Conservation (phyloP, 345 rosid genomes). For the Alliaria petiolata region DNA sequence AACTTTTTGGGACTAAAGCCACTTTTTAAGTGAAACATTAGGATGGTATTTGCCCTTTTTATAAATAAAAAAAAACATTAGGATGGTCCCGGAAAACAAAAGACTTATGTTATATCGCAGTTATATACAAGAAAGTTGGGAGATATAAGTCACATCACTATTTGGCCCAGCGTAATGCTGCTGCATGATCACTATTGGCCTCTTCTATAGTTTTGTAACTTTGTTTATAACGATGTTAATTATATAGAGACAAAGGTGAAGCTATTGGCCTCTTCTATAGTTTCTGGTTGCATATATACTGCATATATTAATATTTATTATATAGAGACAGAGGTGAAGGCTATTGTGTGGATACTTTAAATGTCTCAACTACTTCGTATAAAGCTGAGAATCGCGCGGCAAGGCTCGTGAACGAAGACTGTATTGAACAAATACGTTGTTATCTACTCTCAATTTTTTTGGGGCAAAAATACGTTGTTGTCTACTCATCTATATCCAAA, state of each 20-base stretch:
- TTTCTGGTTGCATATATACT: not conserved
- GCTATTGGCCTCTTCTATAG: too few species aligned
- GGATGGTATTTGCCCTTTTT: too few species aligned
- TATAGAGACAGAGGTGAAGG: not conserved
- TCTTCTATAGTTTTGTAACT: too few species aligned
- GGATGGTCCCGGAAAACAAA: constrained; percentile 13
- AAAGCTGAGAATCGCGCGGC: constrained; percentile 20
- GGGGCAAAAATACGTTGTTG: not conserved
- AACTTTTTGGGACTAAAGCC: not conserved
- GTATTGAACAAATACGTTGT: not conserved
- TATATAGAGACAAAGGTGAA: too few species aligned
- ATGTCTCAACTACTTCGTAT: constrained; percentile 16
- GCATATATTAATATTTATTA: not conserved
- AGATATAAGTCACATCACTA: constrained; percentile 8
- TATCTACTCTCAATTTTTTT: not conserved
- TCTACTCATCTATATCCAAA: not conserved
- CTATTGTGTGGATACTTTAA: constrained; percentile 7
- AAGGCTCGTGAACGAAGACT: constrained; percentile 8
- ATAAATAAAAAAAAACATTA: too few species aligned
- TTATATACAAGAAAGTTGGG: not conserved
- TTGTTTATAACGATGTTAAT: not conserved
- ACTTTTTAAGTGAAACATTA: constrained; percentile 1
- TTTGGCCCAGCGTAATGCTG: too few species aligned
- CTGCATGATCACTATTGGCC: too few species aligned
- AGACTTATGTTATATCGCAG: not conserved